Base-by-base conservation (phyloP, 331 rosid species). In the Prunus yedoensis region DNA sequence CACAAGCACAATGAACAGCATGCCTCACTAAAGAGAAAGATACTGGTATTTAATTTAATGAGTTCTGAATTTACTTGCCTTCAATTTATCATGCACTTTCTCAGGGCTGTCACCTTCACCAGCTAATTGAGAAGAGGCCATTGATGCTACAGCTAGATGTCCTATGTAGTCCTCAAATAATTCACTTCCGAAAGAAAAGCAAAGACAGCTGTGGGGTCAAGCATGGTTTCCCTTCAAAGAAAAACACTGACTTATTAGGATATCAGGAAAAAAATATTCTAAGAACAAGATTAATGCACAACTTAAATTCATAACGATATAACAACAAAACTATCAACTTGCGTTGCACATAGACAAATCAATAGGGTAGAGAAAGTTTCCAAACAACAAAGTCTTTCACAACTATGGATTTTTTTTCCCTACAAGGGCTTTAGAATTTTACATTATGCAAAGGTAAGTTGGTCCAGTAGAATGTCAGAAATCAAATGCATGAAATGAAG, bases 131-230 rank as follows among this genome's bases (percentile, higher is more conserved):
- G 97, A 89, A 73, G 97, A 88, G 76, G 97, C 90, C 97, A 95
- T 90, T 13, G 99, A 89, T 71, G 97, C 94, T 62, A 89, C 97
- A 66, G 97, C 93, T 74, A 92, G 76, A 85, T 92, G 97, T 74
- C 99, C 97, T 49, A 89, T 52, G 61, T 95, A 95, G 81, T 92
- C 94, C 85, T 95, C 99, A 79, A 95, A 95, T 80, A 90, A 73
- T 82, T 92, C 97, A 80, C 97, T 92, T 76, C 99, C 97, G 73
- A 95, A 92, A 90, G 92, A 76, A 90, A 87, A 30, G 97, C 89
- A 70, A 95, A 95, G 56, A 95, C 94, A 61, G 97, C 94, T 70
- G 79, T 90, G 14, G 99, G 97, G 30, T 94, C 99, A 80, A 94
- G 89, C 97, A 92, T 89, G 66, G 90, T 83, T 71, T 92, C 97